phyloP scores from a whole-genome alignment of 2,329 filamentous ascomycete genomes.

The Ophiostoma sp. region DNA sequence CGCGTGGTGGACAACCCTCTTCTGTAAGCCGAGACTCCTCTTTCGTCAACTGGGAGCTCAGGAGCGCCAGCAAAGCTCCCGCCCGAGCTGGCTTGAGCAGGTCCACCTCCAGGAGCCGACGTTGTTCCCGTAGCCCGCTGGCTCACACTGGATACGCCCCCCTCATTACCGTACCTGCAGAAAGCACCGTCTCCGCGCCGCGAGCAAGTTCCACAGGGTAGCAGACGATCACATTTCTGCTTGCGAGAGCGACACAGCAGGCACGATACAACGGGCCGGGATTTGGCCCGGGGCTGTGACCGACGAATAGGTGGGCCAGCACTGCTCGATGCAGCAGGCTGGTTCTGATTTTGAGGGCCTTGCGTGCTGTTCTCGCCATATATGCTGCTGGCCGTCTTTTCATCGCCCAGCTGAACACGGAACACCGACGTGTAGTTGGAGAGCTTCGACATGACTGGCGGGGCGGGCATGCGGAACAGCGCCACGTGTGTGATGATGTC shows the following conservation, averaged over 20 bases:
- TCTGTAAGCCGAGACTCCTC: background rate
- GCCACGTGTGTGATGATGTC: background rate
- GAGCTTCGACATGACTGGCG: slow-evolving; percentile 11
- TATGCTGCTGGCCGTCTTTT: background rate
- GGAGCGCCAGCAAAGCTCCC: background rate
- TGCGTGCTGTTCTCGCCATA: background rate
- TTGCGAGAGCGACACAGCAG: slow-evolving; percentile 40
- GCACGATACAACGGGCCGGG: slow-evolving; percentile 40
- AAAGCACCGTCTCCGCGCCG: slow-evolving; percentile 35
- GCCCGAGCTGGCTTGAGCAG: background rate
- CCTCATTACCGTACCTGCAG: slow-evolving; percentile 33
- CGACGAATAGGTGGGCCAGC: slow-evolving; percentile 6
- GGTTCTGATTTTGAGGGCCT: background rate
- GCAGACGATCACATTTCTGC: slow-evolving; percentile 40
- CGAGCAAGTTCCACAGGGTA: slow-evolving; percentile 37
- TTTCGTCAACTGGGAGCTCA: too few species aligned
- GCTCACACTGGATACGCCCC: slow-evolving; percentile 10
- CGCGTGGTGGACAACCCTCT: background rate
- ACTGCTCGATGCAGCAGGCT: background rate
- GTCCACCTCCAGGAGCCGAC: background rate
- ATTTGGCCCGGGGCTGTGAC: slow-evolving; percentile 12
- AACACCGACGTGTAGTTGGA: slow-evolving; percentile 27
- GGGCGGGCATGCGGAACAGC: background rate
- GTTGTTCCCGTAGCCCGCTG: background rate
- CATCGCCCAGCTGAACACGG: slow-evolving; percentile 22